phyloP scores from a whole-genome alignment of 2,329 filamentous ascomycete genomes.

The Alternaria gansuensis region DNA sequence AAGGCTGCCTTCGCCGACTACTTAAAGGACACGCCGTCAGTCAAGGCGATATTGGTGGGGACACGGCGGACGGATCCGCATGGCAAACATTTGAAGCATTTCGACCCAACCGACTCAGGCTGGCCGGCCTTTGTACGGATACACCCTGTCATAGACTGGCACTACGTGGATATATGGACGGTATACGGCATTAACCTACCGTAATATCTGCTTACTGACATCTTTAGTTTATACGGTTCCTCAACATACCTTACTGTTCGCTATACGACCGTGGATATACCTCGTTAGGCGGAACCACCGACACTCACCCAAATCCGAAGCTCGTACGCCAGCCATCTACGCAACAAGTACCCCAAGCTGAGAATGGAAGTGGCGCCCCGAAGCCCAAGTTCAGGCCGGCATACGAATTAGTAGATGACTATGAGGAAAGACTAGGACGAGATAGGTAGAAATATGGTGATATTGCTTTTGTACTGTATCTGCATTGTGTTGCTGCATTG shows the following conservation, averaged over 20 bases:
- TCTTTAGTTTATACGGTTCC: conserved; percentile 75
- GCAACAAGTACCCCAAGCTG: conserved; percentile 26
- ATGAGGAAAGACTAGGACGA: conserved; percentile 53
- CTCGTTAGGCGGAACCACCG: conserved; percentile 85
- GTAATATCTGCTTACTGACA: conserved; percentile 4
- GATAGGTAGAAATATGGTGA: conserved; percentile 40
- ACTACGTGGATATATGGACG: conserved; percentile 93
- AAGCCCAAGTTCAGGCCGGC: conserved; percentile 50
- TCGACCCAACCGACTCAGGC: conserved; percentile 84
- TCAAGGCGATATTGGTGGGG: conserved; percentile 85
- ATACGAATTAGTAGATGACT: conserved; percentile 54
- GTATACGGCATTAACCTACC: conserved; percentile 62
- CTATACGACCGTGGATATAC: conserved; percentile 93
- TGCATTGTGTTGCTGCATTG: background rate
- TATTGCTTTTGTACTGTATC: background rate
- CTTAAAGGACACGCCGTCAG: conserved; percentile 67
- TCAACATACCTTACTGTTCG: conserved; percentile 82
- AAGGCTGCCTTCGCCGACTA: conserved; percentile 82
- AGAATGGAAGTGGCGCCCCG: conserved; percentile 24
- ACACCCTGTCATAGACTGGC: conserved; percentile 97
- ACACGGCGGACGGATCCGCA: conserved; percentile 93
- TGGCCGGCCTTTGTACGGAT: conserved; percentile 95
- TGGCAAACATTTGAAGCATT: conserved; percentile 78
- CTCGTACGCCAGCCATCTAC: conserved; percentile 43
- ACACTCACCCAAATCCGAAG: conserved; percentile 89